These are phyloP conservation scores for Brasilioporus rufonigricans DNA, from an alignment of 768 basidiomycete species.

Conservation along the genomic window DNA sequence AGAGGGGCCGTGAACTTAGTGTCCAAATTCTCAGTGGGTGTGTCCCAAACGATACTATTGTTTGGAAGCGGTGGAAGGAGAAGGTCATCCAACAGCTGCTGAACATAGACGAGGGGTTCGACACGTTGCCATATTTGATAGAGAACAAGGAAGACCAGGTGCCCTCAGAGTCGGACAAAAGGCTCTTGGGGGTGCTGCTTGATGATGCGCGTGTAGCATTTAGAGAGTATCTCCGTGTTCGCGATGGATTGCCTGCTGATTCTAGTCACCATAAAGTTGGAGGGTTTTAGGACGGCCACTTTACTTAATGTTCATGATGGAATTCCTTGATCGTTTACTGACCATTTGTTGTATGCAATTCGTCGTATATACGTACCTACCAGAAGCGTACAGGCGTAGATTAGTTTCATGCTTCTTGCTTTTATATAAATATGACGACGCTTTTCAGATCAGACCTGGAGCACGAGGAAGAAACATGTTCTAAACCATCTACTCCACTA, in stretches of 20 bases:
- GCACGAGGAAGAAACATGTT: not conserved
- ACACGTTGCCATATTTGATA: not conserved
- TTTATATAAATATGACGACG: not conserved
- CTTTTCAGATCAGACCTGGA: not conserved
- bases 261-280: not conserved
- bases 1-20: not conserved
- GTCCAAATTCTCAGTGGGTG: constrained; percentile 14
- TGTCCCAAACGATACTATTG: constrained; percentile 19
- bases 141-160: not conserved
- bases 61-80: constrained; percentile 21
- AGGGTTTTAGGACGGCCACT: not conserved
- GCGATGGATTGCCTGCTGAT: not conserved
- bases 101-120: not conserved
- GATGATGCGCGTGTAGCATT: not conserved
- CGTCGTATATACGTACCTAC: not conserved
- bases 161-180: not conserved
- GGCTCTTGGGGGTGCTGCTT: constrained; percentile 4
- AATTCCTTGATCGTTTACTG: not conserved
- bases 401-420: not conserved
- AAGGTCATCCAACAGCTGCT: constrained; percentile 20
- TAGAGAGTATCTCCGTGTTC: not conserved
- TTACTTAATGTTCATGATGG: not conserved
- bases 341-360: not conserved
- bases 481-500: constrained; percentile 3
- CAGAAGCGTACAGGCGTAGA: not conserved